These are phyloP conservation scores for Colletotrichum plurivorum DNA, from an alignment of 2,329 filamentous ascomycete species.

Conservation along the genomic window DNA sequence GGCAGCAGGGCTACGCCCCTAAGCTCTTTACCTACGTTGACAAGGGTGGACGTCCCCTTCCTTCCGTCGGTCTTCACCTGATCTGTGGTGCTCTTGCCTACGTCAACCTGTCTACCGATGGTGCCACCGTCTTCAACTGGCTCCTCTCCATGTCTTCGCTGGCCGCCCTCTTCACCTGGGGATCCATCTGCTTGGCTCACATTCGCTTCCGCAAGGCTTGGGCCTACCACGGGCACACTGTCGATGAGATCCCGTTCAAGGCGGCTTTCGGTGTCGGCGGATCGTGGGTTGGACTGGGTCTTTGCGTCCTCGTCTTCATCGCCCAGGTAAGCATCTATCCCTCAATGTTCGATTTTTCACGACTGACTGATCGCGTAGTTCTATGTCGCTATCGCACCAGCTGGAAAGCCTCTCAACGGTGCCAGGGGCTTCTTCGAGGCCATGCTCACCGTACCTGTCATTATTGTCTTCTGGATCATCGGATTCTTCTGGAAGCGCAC, in stretches of 20 bases:
- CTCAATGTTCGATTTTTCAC: not conserved
- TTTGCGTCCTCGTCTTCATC: constrained; percentile 70
- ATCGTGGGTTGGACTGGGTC: constrained; percentile 73
- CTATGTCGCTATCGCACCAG: constrained; percentile 59
- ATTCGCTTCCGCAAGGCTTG: constrained; percentile 79
- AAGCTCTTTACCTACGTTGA: constrained; percentile 71
- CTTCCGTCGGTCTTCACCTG: constrained; percentile 63
- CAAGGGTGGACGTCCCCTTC: constrained; percentile 68
- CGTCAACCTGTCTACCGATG: constrained; percentile 59
- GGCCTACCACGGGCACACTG: constrained; percentile 71
- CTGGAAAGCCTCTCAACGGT: constrained; percentile 41
- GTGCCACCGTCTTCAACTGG: constrained; percentile 73
- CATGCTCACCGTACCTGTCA: constrained; percentile 38
- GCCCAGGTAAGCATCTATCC: constrained; percentile 57
- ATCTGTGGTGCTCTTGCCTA: constrained; percentile 66
- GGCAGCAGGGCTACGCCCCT: constrained; percentile 72
- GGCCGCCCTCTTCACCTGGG: constrained; percentile 78
- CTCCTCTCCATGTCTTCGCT: constrained; percentile 76
- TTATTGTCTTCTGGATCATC: constrained; percentile 38
- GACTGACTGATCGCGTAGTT: constrained; percentile 46
- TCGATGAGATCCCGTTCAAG: constrained; percentile 77
- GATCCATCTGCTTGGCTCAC: constrained; percentile 76
- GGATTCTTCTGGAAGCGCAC: constrained; percentile 41
- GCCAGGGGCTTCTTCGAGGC: constrained; percentile 40
- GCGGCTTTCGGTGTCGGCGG: constrained; percentile 73